Evolutionary conservation across 1,139 yeast genomes (phyloP), one percentile per base, ranked within the genome.

Genomic region (Blastobotrys serpentis): DNA sequence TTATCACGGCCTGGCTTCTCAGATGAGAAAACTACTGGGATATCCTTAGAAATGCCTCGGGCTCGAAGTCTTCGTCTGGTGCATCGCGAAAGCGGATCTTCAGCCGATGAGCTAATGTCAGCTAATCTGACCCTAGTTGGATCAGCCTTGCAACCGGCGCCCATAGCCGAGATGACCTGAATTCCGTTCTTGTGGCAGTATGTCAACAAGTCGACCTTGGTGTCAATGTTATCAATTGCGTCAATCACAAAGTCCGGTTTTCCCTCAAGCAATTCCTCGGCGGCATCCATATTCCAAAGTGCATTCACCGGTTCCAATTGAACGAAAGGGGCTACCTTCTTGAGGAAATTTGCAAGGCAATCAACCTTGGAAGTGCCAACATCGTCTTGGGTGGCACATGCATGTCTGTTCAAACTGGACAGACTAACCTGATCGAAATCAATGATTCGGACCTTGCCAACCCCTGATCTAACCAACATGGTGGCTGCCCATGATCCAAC

Each of bases 401-500:
- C 92, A 62, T 92, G 98, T 63, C 98, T 77, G 66, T 92, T 92
- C 55, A 92, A 75, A 3, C 97, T 88, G 46, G 95, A 85, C 51
- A 92, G 73, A 0, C 96, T 83, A 32, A 92, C 97, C 68, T 92
- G 98, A 68, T 92, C 98, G 65, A 92, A 92, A 69, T 92, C 98
- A 52, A 92, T 82, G 53, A 92, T 76, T 58, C 90, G 77, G 47
- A 92, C 69, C 51, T 78, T 77, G 13, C 84, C 83, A 30, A 90
- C 84, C 8, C 98, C 98, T 6, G 96, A 86, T 59, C 98, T 79
- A 1, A 86, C 86, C 51, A 92, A 75, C 88, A 94, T 88, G 2
- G 96, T 85, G 5, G 89, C 85, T 8, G 85, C 96, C 94, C 96
- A 90, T 0, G 98, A 89, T 1, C 98, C 98, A 30, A 92, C 98